These are phyloP conservation scores for Brasenia schreberi DNA, from an alignment of 164 flowering plant species.

Conservation along the genomic window DNA sequence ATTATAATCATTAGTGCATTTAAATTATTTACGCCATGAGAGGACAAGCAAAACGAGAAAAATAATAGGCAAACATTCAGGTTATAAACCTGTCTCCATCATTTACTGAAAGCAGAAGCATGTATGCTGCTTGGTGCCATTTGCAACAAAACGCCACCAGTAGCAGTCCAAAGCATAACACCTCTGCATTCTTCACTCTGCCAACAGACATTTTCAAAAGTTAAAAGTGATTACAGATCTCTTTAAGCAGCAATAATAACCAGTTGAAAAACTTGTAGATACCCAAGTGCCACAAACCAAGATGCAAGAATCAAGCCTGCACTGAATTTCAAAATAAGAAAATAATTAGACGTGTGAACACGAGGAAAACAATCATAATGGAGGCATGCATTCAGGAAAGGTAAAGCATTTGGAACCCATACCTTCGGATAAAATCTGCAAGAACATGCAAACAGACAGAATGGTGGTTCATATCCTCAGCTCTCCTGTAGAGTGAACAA, in stretches of 20 bases:
- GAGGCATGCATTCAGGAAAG: background rate
- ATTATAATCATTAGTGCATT: no score
- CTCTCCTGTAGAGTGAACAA: constrained; percentile 66
- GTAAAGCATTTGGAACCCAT: background rate
- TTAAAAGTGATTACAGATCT: background rate
- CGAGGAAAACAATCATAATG: background rate
- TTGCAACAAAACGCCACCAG: constrained; percentile 77
- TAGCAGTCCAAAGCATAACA: constrained; percentile 80
- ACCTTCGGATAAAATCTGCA: constrained; percentile 99
- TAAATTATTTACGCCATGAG: no score
- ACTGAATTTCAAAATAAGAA: constrained; percentile 37
- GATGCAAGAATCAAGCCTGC: constrained; percentile 97
- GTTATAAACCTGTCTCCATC: constrained; percentile 60
- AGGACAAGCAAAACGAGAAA: no score
- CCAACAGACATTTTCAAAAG: constrained; percentile 1
- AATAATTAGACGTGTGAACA: background rate
- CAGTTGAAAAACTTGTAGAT: constrained; percentile 5
- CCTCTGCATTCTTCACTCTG: constrained; percentile 94
- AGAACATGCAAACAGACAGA: constrained; percentile 95
- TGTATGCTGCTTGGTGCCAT: constrained; percentile 80
- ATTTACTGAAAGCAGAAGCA: constrained; percentile 73
- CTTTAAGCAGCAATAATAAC: background rate
- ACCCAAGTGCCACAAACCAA: constrained; percentile 87
- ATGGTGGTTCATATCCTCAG: constrained; percentile 97
- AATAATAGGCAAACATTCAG: no score